Evolutionary conservation across 352 stramenopile genomes (phyloP).

Genomic region (Hyphochytrium catenoides): DNA sequence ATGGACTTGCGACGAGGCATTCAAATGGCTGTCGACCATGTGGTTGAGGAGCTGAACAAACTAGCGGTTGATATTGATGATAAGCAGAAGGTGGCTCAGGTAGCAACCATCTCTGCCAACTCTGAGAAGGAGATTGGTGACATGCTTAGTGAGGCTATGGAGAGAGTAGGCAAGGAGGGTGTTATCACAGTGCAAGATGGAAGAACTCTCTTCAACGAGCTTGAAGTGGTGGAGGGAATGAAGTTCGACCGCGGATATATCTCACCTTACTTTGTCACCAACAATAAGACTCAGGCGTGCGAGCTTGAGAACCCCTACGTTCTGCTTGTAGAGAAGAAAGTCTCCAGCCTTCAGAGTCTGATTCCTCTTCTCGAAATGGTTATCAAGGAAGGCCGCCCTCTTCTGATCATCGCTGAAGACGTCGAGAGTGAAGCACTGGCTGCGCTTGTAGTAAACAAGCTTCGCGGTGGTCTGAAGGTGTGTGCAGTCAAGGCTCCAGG

Average conservation of each 20-base stretch:
- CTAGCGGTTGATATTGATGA: slow-evolving; percentile 91
- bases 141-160: slow-evolving; percentile 97
- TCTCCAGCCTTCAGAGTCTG: slow-evolving; percentile 85
- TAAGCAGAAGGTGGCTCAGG: slow-evolving; percentile 97
- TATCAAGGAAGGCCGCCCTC: slow-evolving; percentile 83
- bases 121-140: slow-evolving; percentile 90
- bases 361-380: slow-evolving; percentile 92
- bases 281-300: slow-evolving; percentile 95
- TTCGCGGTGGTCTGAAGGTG: slow-evolving; percentile 96
- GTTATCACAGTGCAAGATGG: slow-evolving; percentile 96
- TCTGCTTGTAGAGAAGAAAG: slow-evolving; percentile 99
- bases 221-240: slow-evolving; percentile 99
- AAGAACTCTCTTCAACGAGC: slow-evolving; percentile 97
- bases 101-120: slow-evolving; percentile 98
- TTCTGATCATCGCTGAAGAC: slow-evolving; percentile 99
- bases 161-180: slow-evolving; percentile 97
- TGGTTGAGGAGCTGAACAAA: slow-evolving; percentile 80
- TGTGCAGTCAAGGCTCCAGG: slow-evolving; percentile 97
- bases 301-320: slow-evolving; percentile 98
- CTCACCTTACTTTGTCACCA: slow-evolving; percentile 99
- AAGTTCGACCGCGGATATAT: slow-evolving; percentile 99
- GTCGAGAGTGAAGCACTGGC: slow-evolving; percentile 96
- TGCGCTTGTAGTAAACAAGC: slow-evolving; percentile 99
- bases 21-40: slow-evolving; percentile 86
- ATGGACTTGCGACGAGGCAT: slow-evolving; percentile 94